Evolutionary conservation across 1,284 basidiomycete species (phyloP).

Genomic region (Takashimella tepidaria): DNA sequence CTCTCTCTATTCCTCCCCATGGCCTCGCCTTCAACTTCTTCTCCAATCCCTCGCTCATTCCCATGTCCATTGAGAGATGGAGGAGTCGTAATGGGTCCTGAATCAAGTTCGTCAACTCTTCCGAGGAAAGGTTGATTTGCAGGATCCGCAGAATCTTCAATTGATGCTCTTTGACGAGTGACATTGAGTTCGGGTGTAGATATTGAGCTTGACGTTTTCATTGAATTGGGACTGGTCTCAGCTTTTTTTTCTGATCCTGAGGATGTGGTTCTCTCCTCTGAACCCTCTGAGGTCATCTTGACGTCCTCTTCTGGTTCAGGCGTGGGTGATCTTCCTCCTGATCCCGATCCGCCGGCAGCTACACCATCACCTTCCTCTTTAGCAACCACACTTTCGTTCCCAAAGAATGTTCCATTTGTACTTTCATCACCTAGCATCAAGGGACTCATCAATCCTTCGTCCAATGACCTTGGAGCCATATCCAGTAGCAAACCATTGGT

Average conservation of each 20-base stretch:
- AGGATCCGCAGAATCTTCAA: slow-evolving; percentile 15
- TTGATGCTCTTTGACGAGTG: neutral
- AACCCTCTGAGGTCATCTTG: slow-evolving; percentile 8
- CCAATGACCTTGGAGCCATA: slow-evolving; percentile 4
- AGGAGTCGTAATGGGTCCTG: slow-evolving; percentile 34
- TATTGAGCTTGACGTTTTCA: neutral
- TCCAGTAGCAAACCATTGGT: slow-evolving; percentile 13
- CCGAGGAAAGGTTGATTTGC: slow-evolving; percentile 44
- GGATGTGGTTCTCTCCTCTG: neutral
- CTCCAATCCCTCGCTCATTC: neutral
- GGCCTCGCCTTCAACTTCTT: slow-evolving; percentile 1
- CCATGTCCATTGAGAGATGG: slow-evolving; percentile 7
- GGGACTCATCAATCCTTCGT: slow-evolving; percentile 38
- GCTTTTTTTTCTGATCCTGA: neutral
- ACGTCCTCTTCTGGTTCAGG: slow-evolving; percentile 38
- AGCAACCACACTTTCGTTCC: neutral
- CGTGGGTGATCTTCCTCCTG: slow-evolving; percentile 26
- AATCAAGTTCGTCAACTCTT: slow-evolving; percentile 48
- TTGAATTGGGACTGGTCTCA: neutral
- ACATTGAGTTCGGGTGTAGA: neutral
- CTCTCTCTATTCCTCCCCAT: slow-evolving; percentile 9
- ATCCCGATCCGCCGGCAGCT: slow-evolving; percentile 1
- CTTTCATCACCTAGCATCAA: slow-evolving; percentile 27
- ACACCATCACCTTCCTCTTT: neutral
- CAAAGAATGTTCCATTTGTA: slow-evolving; percentile 3